Conservation (phyloP, 768 basidiomycete genomes). For the Auricularia sp. region DNA sequence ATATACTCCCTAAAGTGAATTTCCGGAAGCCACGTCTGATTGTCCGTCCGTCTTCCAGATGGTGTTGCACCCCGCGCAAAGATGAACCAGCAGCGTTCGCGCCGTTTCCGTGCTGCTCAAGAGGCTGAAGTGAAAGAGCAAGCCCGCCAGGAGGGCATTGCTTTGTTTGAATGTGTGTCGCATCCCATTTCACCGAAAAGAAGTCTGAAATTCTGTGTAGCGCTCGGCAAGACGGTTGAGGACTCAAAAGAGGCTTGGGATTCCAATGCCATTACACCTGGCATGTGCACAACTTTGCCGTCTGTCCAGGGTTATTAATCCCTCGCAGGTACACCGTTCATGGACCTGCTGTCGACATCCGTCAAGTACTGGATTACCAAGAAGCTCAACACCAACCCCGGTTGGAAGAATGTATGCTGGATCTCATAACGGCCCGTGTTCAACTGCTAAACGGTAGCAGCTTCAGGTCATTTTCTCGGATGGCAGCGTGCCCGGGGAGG, state of each 20-base stretch:
- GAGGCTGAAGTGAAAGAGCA: slow-evolving; percentile 93
- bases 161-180: slow-evolving; percentile 67
- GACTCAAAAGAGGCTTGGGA: slow-evolving; percentile 87
- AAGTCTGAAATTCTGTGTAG: slow-evolving; percentile 26
- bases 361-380: slow-evolving; percentile 93
- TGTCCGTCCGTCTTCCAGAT: slow-evolving; percentile 39
- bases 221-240: slow-evolving; percentile 84
- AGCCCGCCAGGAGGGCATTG: slow-evolving; percentile 70
- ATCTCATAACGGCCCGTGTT: background rate
- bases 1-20: background rate
- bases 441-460: slow-evolving; percentile 28
- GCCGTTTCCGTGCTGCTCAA: slow-evolving; percentile 90
- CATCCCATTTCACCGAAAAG: background rate
- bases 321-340: slow-evolving; percentile 67
- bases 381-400: slow-evolving; percentile 90
- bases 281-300: slow-evolving; percentile 19
- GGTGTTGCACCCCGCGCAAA: slow-evolving; percentile 97
- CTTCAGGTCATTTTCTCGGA: slow-evolving; percentile 96
- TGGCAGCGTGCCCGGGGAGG: slow-evolving; percentile 94
- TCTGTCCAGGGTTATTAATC: background rate
- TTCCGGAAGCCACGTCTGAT: background rate
- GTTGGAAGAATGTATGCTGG: slow-evolving; percentile 76
- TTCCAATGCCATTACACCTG: slow-evolving; percentile 97
- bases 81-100: slow-evolving; percentile 98
- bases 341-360: slow-evolving; percentile 81